Base-by-base conservation (phyloP, 2,329 filamentous ascomycete genomes). In the Stagonosporopsis rhizophila region DNA sequence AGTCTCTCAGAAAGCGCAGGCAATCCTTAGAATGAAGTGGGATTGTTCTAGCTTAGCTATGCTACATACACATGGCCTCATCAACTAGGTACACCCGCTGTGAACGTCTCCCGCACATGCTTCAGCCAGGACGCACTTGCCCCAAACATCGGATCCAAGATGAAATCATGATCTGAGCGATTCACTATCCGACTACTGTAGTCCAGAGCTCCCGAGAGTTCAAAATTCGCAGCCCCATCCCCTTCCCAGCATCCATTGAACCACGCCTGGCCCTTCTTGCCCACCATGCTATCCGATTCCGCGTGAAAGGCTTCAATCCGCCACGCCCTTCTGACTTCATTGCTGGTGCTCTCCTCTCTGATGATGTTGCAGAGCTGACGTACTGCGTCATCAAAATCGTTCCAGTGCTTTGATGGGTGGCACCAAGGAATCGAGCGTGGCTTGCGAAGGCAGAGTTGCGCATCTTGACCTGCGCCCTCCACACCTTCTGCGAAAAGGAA, bases 221-320 rank as follows among this genome's bases (percentile, higher is more conserved):
- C 4, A 23, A 12, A 40, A 9, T n/a, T 17, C n/a, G 37, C 23
- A 7, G 5, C n/a, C 14, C 14, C 35, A 2, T 35, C 23, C 15
- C 34, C n/a, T 15, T 15, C 28, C 66, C 66, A 69, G 27, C 61
- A 66, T 2, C 35, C 28, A 39, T 69, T 65, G 37, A 67, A 69
- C 64, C 63, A 69, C 12, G 11, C 14, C 27, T 53, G 32, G 3
- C 66, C 66, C 40, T 60, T 66, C 25, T 53, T 39, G 1, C 66
- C 65, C 2, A 67, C 60, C 65, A 69, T 65, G 14, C 50, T 28
- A 38, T 69, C 66, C 0, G 47, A 50, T 42, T 66, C 57, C 3
- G 64, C 66, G 35, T 69, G 63, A 20, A 65, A 69, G 6, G 52
- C 41, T 46, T 65, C 53, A 14, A 67, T 32, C 1, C 3, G 44